Percentiles rank a stretch among this genome's conserved stretches.
phyloP scores from a whole-genome alignment of 148 eudicot species.

The Limonium bicolor region DNA sequence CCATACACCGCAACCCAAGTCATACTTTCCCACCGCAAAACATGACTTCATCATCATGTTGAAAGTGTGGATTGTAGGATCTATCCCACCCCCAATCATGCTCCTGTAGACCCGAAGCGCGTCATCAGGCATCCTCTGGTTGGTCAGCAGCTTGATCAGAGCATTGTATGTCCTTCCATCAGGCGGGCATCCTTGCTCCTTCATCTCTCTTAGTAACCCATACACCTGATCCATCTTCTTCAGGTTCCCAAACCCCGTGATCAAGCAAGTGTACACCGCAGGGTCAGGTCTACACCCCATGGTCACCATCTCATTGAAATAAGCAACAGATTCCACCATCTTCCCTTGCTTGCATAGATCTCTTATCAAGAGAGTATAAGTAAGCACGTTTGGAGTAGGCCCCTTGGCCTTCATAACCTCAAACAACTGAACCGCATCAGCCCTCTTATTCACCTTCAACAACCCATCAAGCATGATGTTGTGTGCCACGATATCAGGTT shows the following conservation, averaged over 20 bases:
- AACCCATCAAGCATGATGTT: slow-evolving; percentile 78
- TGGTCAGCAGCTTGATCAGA: slow-evolving; percentile 65
- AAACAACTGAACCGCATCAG: slow-evolving; percentile 70
- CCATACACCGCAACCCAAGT: slow-evolving; percentile 68
- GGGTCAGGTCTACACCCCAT: slow-evolving; percentile 63
- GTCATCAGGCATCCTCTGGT: slow-evolving; percentile 64
- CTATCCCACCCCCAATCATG: slow-evolving; percentile 42
- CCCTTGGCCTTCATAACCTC: slow-evolving; percentile 84
- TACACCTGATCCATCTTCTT: slow-evolving; percentile 68
- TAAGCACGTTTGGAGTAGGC: slow-evolving; percentile 56
- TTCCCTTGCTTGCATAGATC: slow-evolving; percentile 61
- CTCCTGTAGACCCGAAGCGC: slow-evolving; percentile 55
- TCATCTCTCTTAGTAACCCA: slow-evolving; percentile 60
- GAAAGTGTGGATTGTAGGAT: slow-evolving; percentile 70
- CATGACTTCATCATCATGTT: slow-evolving; percentile 83
- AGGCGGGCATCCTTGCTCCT: slow-evolving; percentile 53
- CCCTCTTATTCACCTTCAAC: slow-evolving; percentile 44
- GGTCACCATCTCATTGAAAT: slow-evolving; percentile 46
- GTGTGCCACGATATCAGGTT: slow-evolving; percentile 67
- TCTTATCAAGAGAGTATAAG: slow-evolving; percentile 66
- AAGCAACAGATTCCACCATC: slow-evolving; percentile 50
- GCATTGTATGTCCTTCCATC: slow-evolving; percentile 66
- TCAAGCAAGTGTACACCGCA: slow-evolving; percentile 73
- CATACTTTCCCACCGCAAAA: slow-evolving; percentile 29
- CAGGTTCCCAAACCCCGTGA: slow-evolving; percentile 66